phyloP scores from a whole-genome alignment of 176 grass and related monocot species.

The Typha latifolia region DNA sequence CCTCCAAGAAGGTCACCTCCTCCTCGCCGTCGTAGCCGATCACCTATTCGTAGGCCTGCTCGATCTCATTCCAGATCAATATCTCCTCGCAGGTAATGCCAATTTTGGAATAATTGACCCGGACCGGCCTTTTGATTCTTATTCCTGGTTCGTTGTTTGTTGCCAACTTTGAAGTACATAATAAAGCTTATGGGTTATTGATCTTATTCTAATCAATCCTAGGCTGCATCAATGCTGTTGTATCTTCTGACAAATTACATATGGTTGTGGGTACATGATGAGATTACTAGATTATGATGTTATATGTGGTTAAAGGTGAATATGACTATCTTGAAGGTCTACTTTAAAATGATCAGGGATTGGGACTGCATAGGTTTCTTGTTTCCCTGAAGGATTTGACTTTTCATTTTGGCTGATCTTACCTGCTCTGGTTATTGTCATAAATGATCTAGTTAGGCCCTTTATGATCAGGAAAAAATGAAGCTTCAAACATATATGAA shows the following conservation, averaged over 20 bases:
- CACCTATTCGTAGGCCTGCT: constrained; percentile 67
- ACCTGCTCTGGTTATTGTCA: not conserved
- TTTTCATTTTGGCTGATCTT: not conserved
- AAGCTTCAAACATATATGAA: no score
- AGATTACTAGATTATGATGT: not conserved
- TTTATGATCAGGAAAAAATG: no score
- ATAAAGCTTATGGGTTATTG: no score
- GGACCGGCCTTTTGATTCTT: not conserved
- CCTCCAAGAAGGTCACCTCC: constrained; percentile 92
- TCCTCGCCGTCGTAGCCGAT: constrained; percentile 53
- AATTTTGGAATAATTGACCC: no score
- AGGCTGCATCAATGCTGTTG: no score
- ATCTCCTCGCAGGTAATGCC: constrained; percentile 79
- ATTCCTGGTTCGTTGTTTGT: not conserved
- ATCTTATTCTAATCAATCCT: no score
- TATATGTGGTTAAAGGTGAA: no score
- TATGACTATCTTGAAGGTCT: no score
- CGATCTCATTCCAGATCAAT: constrained; percentile 73
- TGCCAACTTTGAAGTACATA: not conserved
- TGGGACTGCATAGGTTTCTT: not conserved
- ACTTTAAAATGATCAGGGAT: not conserved
- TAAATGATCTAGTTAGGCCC: no score
- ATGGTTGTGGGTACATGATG: not conserved
- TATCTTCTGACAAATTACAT: not conserved
- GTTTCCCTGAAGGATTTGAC: not conserved